These are phyloP conservation scores for Xerocomus brunneocitrinus DNA, from an alignment of 768 basidiomycete genomes.

Conservation along the genomic window DNA sequence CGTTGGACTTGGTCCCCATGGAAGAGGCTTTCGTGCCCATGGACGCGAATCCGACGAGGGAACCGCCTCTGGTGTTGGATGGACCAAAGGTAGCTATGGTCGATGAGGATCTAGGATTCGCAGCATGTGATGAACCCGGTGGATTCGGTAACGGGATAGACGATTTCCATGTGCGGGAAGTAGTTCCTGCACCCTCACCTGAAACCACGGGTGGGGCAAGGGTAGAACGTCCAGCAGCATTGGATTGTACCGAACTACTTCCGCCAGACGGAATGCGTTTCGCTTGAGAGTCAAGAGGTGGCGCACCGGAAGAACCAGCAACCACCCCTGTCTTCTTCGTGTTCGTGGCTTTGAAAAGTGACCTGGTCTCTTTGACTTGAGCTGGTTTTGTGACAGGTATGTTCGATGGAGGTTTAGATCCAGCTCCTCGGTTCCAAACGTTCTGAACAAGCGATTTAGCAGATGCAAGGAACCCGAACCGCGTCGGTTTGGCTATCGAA, in stretches of 20 bases:
- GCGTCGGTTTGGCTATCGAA: conserved; percentile 39
- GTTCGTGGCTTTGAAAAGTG: conserved; percentile 4
- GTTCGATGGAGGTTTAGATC: conserved; percentile 25
- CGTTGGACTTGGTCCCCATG: conserved; percentile 26
- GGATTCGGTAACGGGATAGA: conserved; percentile 16
- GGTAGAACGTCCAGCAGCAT: conserved; percentile 8
- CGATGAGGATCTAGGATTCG: conserved; percentile 7
- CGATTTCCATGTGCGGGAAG: conserved; percentile 17
- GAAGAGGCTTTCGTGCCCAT: conserved; percentile 36
- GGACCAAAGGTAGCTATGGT: conserved; percentile 19
- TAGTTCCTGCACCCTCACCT: conserved; percentile 1
- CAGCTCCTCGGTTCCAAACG: conserved; percentile 62
- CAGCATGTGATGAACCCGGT: conserved; percentile 10
- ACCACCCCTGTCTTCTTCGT: conserved; percentile 20
- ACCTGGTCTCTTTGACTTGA: conserved; percentile 12
- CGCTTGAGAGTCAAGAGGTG: conserved; percentile 15
- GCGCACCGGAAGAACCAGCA: conserved; percentile 22
- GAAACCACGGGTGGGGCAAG: conserved; percentile 11
- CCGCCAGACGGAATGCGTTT: conserved; percentile 17
- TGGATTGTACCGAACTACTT: conserved; percentile 4
- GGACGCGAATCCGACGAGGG: conserved; percentile 31
- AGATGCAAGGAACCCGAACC: conserved; percentile 65
- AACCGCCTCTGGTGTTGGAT: conserved; percentile 15
- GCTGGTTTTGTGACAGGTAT: conserved; percentile 28
- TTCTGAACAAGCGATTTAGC: conserved; percentile 69